phyloP scores from a whole-genome alignment of 1,139 yeast genomes.

The Hyphopichia pseudoburtonii region DNA sequence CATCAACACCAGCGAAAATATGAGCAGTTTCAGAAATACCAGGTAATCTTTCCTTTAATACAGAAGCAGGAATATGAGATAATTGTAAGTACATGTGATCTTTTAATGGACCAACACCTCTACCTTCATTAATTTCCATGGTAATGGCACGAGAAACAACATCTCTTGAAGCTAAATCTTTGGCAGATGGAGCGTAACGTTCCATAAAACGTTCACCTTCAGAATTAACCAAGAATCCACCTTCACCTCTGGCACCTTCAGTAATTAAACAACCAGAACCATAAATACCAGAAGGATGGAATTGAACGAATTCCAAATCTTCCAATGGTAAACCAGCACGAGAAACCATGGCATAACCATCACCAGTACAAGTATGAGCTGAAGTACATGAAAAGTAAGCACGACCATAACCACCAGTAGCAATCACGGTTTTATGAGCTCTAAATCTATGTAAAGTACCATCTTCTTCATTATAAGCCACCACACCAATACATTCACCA shows the following conservation, averaged over 20 bases:
- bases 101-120: constrained; percentile 97
- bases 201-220: constrained; percentile 99
- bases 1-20: constrained; percentile 98
- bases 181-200: constrained; percentile 98
- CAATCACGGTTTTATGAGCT: constrained; percentile 93
- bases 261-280: constrained; percentile 99
- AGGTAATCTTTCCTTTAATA: constrained; percentile 92
- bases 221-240: constrained; percentile 93
- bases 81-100: constrained; percentile 96
- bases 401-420: constrained; percentile 99
- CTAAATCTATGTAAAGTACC: constrained; percentile 98
- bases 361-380: constrained; percentile 99
- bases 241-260: constrained; percentile 99
- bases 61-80: constrained; percentile 90
- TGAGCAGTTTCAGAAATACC: constrained; percentile 99
- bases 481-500: constrained; percentile 95
- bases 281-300: constrained; percentile 99
- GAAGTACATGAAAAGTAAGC: constrained; percentile 98
- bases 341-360: constrained; percentile 96
- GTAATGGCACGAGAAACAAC: constrained; percentile 98
- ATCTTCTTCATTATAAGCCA: constrained; percentile 98
- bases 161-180: constrained; percentile 97
- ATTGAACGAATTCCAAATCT: constrained; percentile 96
- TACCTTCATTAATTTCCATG: constrained; percentile 97
- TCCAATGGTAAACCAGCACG: constrained; percentile 98